A percentile compares a stretch with the other conserved stretches of the same genome.
Evolutionary conservation across 257 asterid species (phyloP).

Genomic region (Solanum pennellii): DNA sequence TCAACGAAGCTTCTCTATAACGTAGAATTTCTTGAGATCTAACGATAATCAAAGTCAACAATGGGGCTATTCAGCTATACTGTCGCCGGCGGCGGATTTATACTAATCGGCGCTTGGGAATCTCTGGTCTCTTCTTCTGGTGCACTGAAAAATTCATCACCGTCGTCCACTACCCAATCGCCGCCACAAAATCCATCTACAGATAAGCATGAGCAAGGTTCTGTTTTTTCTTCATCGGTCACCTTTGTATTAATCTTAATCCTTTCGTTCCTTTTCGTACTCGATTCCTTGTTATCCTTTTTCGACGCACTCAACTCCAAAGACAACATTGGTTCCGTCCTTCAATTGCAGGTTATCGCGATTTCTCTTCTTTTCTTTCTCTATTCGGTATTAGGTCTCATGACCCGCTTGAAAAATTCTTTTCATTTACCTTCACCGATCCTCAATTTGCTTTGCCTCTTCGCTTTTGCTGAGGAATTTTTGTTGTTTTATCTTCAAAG

Average conservation of each 20-base stretch:
- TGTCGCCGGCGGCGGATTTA: slow-evolving; percentile 57
- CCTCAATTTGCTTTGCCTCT: slow-evolving; percentile 41
- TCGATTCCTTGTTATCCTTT: slow-evolving; percentile 56
- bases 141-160: slow-evolving; percentile 5
- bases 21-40: not conserved
- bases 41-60: not conserved
- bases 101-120: slow-evolving; percentile 72
- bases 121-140: slow-evolving; percentile 31
- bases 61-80: slow-evolving; percentile 79
- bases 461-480: slow-evolving; percentile 82
- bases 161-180: slow-evolving; percentile 13
- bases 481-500: slow-evolving; percentile 53
- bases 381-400: slow-evolving; percentile 52
- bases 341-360: slow-evolving; percentile 63
- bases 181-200: slow-evolving; percentile 4
- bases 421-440: slow-evolving; percentile 33
- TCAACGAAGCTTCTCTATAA: not conserved
- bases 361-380: slow-evolving; percentile 47
- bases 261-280: slow-evolving; percentile 40
- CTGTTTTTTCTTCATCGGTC: slow-evolving; percentile 30
- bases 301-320: slow-evolving; percentile 47
- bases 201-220: not conserved
- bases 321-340: slow-evolving; percentile 52
- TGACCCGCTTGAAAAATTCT: slow-evolving; percentile 16
- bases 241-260: slow-evolving; percentile 41